Conservation (phyloP, 2,329 filamentous ascomycete species). For the Cladosporium sp. region DNA sequence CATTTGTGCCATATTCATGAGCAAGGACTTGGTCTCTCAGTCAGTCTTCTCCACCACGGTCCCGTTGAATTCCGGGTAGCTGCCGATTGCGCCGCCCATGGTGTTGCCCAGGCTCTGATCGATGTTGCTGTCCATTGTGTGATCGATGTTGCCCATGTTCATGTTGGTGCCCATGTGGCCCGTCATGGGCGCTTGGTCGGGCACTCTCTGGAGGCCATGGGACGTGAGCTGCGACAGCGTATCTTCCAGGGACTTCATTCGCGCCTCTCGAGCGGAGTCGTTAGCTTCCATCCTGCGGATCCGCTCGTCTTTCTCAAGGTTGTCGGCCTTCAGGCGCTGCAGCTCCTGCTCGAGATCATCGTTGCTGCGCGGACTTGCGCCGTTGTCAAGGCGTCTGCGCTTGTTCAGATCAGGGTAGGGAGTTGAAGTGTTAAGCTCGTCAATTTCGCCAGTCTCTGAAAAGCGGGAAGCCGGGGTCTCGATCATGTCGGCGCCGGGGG, state of each 20-base stretch:
- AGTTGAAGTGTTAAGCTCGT: conserved; percentile 6
- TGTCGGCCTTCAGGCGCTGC: conserved; percentile 36
- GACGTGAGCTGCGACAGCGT: not conserved
- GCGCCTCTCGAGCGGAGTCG: conserved; percentile 1
- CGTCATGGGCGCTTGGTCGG: conserved; percentile 5
- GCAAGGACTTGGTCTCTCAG: too few species aligned
- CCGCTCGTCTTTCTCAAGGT: conserved; percentile 36
- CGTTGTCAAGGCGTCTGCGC: conserved; percentile 11
- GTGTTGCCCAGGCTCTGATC: too few species aligned
- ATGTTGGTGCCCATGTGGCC: not conserved
- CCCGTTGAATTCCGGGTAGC: conserved; percentile 5
- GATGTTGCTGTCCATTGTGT: not conserved
- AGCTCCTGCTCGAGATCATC: conserved; percentile 34
- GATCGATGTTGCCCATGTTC: not conserved
- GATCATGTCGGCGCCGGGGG: conserved; percentile 7
- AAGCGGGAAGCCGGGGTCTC: conserved; percentile 3
- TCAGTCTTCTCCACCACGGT: not conserved
- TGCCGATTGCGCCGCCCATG: not conserved
- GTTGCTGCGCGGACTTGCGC: not conserved
- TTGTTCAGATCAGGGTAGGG: conserved; percentile 12
- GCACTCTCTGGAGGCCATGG: conserved; percentile 3
- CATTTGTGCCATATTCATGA: too few species aligned
- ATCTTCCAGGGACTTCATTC: conserved; percentile 10
- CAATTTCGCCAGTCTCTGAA: conserved; percentile 3
- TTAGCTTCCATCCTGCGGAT: conserved; percentile 20